A percentile compares a stretch with the other conserved stretches of the same genome.
Conservation (phyloP, 441 rosid genomes). For the Erodium trifolium region DNA sequence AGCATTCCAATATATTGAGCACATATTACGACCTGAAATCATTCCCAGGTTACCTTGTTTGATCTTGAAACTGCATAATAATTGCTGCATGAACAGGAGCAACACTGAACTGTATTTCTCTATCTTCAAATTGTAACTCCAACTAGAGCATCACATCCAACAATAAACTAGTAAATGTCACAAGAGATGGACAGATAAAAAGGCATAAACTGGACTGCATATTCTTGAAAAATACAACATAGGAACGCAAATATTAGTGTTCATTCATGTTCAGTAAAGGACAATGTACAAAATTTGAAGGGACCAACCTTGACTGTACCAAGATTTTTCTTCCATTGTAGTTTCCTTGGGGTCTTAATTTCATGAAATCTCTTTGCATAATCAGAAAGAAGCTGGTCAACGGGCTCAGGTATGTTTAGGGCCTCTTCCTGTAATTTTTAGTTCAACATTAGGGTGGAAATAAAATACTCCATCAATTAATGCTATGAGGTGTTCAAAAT, state of each 20-base stretch:
- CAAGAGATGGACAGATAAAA: no score
- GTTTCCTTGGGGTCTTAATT: constrained; percentile 93
- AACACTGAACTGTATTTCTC: constrained; percentile 66
- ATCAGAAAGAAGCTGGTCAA: constrained; percentile 69
- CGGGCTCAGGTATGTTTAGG: constrained; percentile 56
- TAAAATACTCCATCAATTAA: neutral
- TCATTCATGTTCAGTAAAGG: constrained; percentile 1
- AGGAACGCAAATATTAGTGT: no score
- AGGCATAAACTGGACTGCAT: no score
- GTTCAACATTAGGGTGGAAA: constrained; percentile 9
- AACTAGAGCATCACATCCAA: constrained; percentile 40
- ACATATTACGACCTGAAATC: constrained; percentile 1
- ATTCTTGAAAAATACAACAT: no score
- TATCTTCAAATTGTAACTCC: constrained; percentile 90
- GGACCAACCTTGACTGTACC: constrained; percentile 77
- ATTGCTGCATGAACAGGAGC: constrained; percentile 85
- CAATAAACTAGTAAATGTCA: neutral
- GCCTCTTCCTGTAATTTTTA: constrained; percentile 67
- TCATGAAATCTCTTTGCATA: constrained; percentile 71
- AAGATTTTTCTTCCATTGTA: constrained; percentile 94
- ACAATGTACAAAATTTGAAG: constrained; percentile 12
- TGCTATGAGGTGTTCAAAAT: constrained; percentile 7
- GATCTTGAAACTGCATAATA: constrained; percentile 91
- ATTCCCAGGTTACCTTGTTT: constrained; percentile 43
- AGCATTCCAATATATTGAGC: constrained; percentile 10